Evolutionary conservation across 2,329 filamentous ascomycete species (phyloP), one percentile per base, ranked within the genome.

Genomic region (Nakataea oryzae): DNA sequence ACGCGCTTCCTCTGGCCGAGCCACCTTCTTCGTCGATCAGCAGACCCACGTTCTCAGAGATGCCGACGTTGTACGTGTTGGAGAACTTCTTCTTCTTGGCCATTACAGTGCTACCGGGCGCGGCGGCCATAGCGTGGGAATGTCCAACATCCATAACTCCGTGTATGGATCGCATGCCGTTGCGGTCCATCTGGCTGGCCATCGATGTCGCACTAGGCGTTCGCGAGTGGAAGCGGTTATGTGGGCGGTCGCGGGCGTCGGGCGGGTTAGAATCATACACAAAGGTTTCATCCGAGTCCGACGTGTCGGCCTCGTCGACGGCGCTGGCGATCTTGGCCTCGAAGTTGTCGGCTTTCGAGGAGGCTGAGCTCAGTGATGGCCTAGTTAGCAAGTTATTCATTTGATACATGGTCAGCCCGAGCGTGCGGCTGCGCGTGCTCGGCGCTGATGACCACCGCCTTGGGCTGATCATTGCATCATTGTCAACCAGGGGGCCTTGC

Each of bases 181-280:
- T 80, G 71, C 79, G 81, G 71, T 92, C 88, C 14, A 84, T 79
- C 69, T 90, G 86, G 73, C 88, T 91, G 26, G 74, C 81, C 82
- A 88, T 86, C 7, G 93, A 97, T 4, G 93, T 96, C 56, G 92
- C 90, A 74, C 93, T 97, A 8, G 95, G 95, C 1, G 95, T 99
- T 65, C 95, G 86, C 26, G 93, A 97, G 75, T 97, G 93, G 74
- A 69, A 93, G 91, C 64, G 92, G 11, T 61, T 32, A 65, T 86
- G 84, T n/a, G 83, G 83, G 54, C 85, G 79, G 61, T 87, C 84
- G 59, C 77, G 79, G 59, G 72, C 74, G 66, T 89, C 86, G 60
- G 91, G 90, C 12, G 93, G 95, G 70, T 99, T 99, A 29, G 95
- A 97, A 74, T 99, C 95, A 76, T 99, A 99, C 21, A 99, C 95